Evolutionary conservation across 148 eudicot species (phyloP).

Genomic region (Drosera capensis): DNA sequence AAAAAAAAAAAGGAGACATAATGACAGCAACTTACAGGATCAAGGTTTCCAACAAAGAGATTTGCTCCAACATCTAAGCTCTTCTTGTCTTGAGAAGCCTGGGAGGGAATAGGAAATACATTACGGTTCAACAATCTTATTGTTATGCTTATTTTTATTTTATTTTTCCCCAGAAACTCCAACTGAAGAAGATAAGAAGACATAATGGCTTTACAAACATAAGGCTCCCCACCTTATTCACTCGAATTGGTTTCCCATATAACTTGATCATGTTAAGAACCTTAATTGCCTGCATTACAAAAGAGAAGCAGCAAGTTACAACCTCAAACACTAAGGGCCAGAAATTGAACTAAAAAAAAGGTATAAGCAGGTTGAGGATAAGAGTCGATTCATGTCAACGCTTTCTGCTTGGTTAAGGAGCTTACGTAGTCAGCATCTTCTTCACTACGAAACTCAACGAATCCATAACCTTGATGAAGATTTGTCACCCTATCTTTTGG

Average conservation of each 20-base stretch:
- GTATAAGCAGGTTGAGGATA: background rate
- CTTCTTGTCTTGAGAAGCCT: conserved; percentile 99
- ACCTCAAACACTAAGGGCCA: background rate
- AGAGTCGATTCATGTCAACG: background rate
- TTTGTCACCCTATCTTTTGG: conserved; percentile 97
- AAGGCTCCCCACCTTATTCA: conserved; percentile 47
- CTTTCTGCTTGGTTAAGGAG: background rate
- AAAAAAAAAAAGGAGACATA: background rate
- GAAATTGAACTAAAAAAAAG: background rate
- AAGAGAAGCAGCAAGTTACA: conserved; percentile 1
- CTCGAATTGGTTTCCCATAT: conserved; percentile 78
- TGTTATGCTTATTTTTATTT: no score
- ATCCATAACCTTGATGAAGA: conserved; percentile 95
- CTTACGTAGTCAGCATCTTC: conserved; percentile 99
- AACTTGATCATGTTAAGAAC: conserved; percentile 92
- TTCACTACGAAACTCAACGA: conserved; percentile 90
- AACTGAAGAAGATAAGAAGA: no score
- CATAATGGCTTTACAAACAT: background rate
- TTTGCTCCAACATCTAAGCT: conserved; percentile 97
- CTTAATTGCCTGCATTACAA: conserved; percentile 67
- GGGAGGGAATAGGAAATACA: conserved; percentile 5
- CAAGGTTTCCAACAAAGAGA: conserved; percentile 92
- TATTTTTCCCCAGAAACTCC: background rate
- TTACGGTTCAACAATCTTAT: background rate
- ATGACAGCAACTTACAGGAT: conserved; percentile 46